phyloP scores from a whole-genome alignment of 352 stramenopile genomes.

The Phytophthora pinifolia region DNA sequence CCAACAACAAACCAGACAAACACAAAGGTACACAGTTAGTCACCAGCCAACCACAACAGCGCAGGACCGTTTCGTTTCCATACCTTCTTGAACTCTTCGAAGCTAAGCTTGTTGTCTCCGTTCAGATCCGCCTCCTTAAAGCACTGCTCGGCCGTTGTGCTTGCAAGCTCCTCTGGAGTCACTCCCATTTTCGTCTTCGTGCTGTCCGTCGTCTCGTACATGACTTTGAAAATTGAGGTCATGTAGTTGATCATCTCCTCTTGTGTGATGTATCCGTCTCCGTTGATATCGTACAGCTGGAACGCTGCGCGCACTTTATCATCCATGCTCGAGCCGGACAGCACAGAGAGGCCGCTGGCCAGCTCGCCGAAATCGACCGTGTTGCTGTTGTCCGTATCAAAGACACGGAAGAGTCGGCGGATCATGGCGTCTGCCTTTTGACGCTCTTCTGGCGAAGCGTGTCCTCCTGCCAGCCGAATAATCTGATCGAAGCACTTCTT shows the following conservation, averaged over 20 bases:
- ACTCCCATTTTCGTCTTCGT: conserved; percentile 78
- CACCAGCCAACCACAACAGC: conserved; percentile 8
- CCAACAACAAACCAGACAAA: conserved; percentile 9
- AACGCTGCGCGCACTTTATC: conserved; percentile 87
- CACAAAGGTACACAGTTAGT: conserved; percentile 10
- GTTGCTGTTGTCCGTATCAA: conserved; percentile 86
- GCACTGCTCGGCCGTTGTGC: conserved; percentile 77
- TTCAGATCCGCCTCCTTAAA: conserved; percentile 88
- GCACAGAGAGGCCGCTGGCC: conserved; percentile 77
- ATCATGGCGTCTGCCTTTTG: conserved; percentile 82
- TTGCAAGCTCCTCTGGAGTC: conserved; percentile 74
- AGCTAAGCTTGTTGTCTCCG: conserved; percentile 83
- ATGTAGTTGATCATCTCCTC: conserved; percentile 90
- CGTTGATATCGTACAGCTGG: conserved; percentile 85
- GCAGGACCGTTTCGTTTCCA: neutral
- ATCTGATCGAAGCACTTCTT: conserved; percentile 90
- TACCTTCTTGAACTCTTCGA: conserved; percentile 91
- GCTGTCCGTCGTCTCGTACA: conserved; percentile 86
- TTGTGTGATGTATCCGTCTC: conserved; percentile 81
- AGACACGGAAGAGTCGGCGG: conserved; percentile 79
- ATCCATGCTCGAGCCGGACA: conserved; percentile 86
- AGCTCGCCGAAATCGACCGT: conserved; percentile 88
- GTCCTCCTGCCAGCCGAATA: conserved; percentile 75
- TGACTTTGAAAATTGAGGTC: conserved; percentile 89
- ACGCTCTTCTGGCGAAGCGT: conserved; percentile 62